phyloP scores from a whole-genome alignment of 2,329 filamentous ascomycete genomes.

The Aschersonia sp. region DNA sequence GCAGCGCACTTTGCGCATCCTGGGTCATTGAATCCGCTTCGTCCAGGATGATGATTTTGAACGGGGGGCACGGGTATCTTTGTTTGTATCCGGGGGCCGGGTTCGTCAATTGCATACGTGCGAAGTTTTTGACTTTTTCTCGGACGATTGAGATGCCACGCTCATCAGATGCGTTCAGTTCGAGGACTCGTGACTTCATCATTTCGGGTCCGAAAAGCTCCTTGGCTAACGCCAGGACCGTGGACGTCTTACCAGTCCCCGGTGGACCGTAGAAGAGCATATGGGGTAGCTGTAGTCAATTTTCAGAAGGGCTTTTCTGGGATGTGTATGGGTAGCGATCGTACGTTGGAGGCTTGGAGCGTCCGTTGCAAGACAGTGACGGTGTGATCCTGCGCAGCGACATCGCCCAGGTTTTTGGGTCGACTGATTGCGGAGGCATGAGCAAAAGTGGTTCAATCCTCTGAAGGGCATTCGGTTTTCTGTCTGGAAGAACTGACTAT shows the following conservation, averaged over 20 bases:
- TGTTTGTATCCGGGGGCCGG: conserved; percentile 53
- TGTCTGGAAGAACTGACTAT: conserved; percentile 48
- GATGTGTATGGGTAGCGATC: conserved; percentile 6
- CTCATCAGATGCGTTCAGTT: conserved; percentile 98
- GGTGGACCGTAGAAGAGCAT: conserved; percentile 99
- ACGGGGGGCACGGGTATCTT: conserved; percentile 84
- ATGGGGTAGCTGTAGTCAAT: conserved; percentile 54
- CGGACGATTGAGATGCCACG: conserved; percentile 94
- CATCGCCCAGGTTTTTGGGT: conserved; percentile 84
- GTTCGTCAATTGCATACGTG: conserved; percentile 83
- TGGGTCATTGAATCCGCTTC: conserved; percentile 99
- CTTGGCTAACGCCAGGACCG: conserved; percentile 90
- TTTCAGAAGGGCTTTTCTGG: neutral
- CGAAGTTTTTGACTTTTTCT: conserved; percentile 97
- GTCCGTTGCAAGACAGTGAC: conserved; percentile 85
- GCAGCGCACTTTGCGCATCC: conserved; percentile 83
- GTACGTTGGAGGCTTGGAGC: conserved; percentile 81
- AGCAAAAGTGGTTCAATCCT: neutral
- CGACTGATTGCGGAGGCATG: conserved; percentile 40
- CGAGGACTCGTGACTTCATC: conserved; percentile 86
- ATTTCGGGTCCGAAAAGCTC: conserved; percentile 94
- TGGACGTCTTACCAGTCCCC: conserved; percentile 95
- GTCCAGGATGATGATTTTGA: conserved; percentile 97
- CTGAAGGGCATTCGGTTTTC: too few species aligned
- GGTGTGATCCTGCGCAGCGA: conserved; percentile 95